Base-by-base conservation (phyloP, 2,329 filamentous ascomycete genomes). In the Coniella vitis region DNA sequence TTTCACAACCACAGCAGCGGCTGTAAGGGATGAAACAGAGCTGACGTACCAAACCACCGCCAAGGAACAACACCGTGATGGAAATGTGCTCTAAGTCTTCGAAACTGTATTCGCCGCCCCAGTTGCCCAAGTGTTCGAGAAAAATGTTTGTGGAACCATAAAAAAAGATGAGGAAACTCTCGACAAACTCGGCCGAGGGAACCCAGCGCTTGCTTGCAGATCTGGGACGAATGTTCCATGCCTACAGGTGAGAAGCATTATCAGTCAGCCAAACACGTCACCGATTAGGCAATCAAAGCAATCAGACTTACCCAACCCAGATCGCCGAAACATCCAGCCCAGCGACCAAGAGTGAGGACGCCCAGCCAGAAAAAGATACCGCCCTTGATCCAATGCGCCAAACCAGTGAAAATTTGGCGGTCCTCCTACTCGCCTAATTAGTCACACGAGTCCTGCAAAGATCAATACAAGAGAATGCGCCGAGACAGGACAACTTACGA, bases 291-390 rank as follows among this genome's bases (percentile, higher is more conserved):
- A 19, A 13, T n/a, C 21, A 14, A 20, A 34, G 42, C 32, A 21
- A 31, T 32, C 4, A 2, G 38, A 66, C 70, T 62, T 57, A 77
- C 75, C 91, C 91, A 97, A 56, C 91, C 91, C 49, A 91, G 77
- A 52, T 95, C 87, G 50, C 86, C 83, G 63, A 95, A 97, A 63
- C 86, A 87, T 21, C 91, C 91, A 61, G 90, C 81, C 86, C 89
- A 96, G 48, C 91, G 84, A 25, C 89, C 90, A 4, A 97, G 74
- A 0, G 88, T 95, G 52, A 96, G 69, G 17, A 95, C 68, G 8
- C 91, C 91, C 55, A 94, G 87, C 83, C 88, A 93, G 69, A 96
- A 89, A 72, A 97, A 97, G 47, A 97, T 86, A 3, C 87, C 87
- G 39, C 91, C 91, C 65, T 97, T 97, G 65, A 96, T 83, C 71